Base-by-base conservation (phyloP, 129 eudicot genomes). In the Flaveria bidentis region DNA sequence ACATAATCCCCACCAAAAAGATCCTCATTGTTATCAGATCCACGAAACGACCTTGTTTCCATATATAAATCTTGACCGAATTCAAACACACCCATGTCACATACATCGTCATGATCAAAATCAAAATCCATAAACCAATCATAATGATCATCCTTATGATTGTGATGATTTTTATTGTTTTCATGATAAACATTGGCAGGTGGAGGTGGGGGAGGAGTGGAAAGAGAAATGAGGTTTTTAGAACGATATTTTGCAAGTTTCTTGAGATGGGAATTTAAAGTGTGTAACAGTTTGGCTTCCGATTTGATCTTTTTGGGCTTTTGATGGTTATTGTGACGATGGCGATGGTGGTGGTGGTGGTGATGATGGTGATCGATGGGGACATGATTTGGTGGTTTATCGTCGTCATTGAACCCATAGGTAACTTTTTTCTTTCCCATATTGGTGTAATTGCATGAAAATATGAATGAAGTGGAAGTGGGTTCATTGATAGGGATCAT, bases 341-440 rank as follows among this genome's bases (percentile, higher is more conserved):
- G 82, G 16, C 69, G 82, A 5, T 78, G 50, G 25, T 57, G 42
- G 23, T 78, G 50, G 25, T 57, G 42, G 23, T 17, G 69, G 41
- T 36, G 41, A 36, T 5, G 4, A 57, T 67, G 77, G 26, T 62
- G 70, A 53, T 72, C 67, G 72, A 42, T 28, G 22, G 63, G 65
- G 76, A 45, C 63, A 17, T 77, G 30, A 22, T 67, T 73, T 36
- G 75, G 76, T 78, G 49, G 50, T 71, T 72, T 66, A 42, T 49
- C 41, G n/a, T 67, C 71, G 22, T 72, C 79, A 11, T 80, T 80
- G 58, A 58, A 66, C 74, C 50, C 76, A 9, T 75, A 80, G 53
- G 75, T 57, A 67, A 72, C 66, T 72, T 82, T 78, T 82, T 82
- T 82, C 80, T 82, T 82, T 72, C 82, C 82, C 86, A 82, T 82